Conservation (phyloP, 2,329 filamentous ascomycete genomes). For the Neofusicoccum parvum region DNA sequence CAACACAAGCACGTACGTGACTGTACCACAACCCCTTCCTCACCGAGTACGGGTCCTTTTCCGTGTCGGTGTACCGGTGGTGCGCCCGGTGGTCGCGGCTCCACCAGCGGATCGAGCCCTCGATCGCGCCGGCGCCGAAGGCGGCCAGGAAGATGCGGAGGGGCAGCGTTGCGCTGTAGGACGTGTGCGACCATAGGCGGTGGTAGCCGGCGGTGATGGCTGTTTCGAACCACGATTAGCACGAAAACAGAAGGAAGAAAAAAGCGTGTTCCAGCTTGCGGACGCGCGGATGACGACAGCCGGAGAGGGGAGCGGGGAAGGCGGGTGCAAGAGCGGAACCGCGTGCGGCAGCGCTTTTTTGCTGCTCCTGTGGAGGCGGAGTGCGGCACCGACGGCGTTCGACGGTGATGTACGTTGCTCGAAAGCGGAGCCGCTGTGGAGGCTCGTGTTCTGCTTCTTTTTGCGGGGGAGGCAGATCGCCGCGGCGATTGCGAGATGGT, state of each 20-base stretch:
- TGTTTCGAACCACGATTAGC: neutral
- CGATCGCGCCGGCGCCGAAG: conserved; percentile 78
- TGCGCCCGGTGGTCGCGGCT: conserved; percentile 83
- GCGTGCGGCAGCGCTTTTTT: too few species aligned
- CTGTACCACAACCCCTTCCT: conserved; percentile 69
- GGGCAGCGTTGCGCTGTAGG: conserved; percentile 75
- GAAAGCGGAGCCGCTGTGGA: too few species aligned
- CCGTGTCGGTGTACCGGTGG: conserved; percentile 89
- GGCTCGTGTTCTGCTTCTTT: too few species aligned
- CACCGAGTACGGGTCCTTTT: conserved; percentile 89
- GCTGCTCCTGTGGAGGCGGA: too few species aligned
- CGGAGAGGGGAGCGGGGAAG: too few species aligned
- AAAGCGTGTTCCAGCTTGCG: too few species aligned
- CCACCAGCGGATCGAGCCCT: conserved; percentile 90
- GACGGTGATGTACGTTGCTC: too few species aligned
- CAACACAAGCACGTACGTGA: neutral
- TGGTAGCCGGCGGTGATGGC: conserved; percentile 63
- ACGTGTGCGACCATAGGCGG: conserved; percentile 82
- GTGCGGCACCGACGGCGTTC: too few species aligned
- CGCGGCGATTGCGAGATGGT: too few species aligned
- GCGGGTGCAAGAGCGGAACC: too few species aligned
- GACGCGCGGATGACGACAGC: too few species aligned
- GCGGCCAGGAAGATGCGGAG: conserved; percentile 82
- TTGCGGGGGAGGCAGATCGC: neutral
- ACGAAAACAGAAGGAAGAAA: neutral